These are phyloP conservation scores for Sechiopsis laciniata DNA, from an alignment of 306 rosid species.

Conservation along the genomic window DNA sequence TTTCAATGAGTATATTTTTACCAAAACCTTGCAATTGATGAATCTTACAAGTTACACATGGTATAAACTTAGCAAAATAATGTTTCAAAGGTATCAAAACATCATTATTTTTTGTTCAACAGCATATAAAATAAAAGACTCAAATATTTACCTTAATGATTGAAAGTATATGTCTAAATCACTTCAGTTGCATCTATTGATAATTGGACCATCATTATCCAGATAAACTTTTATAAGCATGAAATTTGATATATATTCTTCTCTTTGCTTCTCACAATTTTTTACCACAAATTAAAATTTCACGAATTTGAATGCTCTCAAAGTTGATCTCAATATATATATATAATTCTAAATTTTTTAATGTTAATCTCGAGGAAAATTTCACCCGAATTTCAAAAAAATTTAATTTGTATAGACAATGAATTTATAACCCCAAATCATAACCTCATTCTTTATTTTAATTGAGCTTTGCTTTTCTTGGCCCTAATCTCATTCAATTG, in stretches of 20 bases:
- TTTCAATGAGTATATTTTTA: background rate
- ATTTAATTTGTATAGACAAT: background rate
- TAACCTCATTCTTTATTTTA: no score
- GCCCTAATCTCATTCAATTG: no score
- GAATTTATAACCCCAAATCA: background rate
- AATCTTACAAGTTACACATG: background rate
- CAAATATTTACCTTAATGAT: no score
- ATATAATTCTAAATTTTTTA: no score
- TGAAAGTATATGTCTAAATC: no score
- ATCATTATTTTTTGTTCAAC: no score
- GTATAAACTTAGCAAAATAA: background rate
- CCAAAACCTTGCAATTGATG: background rate
- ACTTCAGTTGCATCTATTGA: background rate
- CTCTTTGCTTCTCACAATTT: background rate
- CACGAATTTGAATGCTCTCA: no score
- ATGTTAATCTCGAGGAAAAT: background rate
- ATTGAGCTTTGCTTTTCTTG: no score
- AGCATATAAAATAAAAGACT: no score
- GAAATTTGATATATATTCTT: background rate
- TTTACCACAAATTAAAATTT: background rate
- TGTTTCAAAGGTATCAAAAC: background rate
- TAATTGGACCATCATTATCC: background rate
- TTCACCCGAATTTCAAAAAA: background rate
- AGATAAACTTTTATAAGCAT: background rate
- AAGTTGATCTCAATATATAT: no score